Conservation (phyloP, 257 asterid species). For the Lycium ferocissimum region DNA sequence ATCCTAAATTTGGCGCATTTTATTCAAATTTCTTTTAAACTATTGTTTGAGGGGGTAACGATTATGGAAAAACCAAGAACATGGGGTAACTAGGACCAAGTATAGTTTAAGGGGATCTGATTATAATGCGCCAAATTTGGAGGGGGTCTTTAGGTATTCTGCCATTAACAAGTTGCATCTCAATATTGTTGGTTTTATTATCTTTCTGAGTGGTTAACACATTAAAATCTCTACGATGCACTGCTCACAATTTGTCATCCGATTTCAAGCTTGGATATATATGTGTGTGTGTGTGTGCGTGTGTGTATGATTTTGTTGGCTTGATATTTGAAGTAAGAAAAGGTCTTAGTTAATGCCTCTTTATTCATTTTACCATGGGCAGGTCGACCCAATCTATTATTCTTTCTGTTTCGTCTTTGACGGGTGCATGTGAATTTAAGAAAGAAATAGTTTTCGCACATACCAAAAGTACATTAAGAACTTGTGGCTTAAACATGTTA, state of each 20-base stretch:
- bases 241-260: background rate
- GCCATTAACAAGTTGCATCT: background rate
- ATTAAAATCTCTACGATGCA: background rate
- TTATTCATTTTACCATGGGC: background rate
- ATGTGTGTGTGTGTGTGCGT: no score
- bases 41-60: no score
- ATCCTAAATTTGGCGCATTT: no score
- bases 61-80: no score
- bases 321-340: no score
- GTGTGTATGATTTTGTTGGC: no score
- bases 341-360: background rate
- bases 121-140: no score
- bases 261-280: background rate
- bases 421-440: background rate
- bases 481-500: slow-evolving; percentile 2
- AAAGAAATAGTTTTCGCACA: background rate
- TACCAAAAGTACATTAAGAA: background rate
- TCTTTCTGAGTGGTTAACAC: background rate
- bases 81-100: no score
- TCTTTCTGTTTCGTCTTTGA: background rate
- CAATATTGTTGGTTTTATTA: background rate
- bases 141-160: no score
- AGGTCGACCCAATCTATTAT: background rate
- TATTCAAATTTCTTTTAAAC: no score
- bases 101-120: no score